A percentile compares a stretch with the other conserved stretches of the same genome.
These are phyloP conservation scores for Adansonia gregorii DNA, from an alignment of 441 rosid genomes.

Conservation along the genomic window DNA sequence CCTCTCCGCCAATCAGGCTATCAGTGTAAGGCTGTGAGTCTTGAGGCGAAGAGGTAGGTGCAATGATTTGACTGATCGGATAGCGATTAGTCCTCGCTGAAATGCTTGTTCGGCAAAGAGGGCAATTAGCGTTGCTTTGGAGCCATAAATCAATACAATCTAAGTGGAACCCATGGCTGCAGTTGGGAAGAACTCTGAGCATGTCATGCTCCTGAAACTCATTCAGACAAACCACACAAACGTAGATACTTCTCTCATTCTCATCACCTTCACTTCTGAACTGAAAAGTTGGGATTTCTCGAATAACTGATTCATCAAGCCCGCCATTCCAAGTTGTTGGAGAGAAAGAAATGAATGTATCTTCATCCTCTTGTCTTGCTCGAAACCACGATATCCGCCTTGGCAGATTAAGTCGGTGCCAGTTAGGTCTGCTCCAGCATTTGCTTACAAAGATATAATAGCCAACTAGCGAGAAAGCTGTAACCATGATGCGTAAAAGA, in stretches of 20 bases:
- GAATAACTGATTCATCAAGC: constrained; percentile 54
- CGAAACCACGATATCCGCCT: constrained; percentile 44
- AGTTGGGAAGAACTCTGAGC: constrained; percentile 62
- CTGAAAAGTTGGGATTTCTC: constrained; percentile 55
- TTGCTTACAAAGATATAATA: constrained; percentile 53
- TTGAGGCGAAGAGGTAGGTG: constrained; percentile 71
- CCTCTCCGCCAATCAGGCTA: constrained; percentile 48
- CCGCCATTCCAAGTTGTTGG: constrained; percentile 55
- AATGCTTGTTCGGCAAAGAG: constrained; percentile 65
- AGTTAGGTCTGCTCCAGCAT: constrained; percentile 48
- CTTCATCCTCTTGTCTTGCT: constrained; percentile 44
- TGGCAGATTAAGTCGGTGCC: constrained; percentile 46
- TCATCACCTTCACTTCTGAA: constrained; percentile 42
- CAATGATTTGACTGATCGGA: constrained; percentile 48
- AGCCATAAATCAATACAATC: constrained; percentile 71
- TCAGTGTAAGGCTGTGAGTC: constrained; percentile 44
- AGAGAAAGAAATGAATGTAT: constrained; percentile 58
- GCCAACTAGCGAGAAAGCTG: constrained; percentile 50
- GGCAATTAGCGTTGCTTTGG: constrained; percentile 60
- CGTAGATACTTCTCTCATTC: constrained; percentile 36
- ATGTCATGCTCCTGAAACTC: constrained; percentile 65
- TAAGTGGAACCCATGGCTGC: constrained; percentile 61
- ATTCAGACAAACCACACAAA: constrained; percentile 64
- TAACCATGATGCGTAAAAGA: constrained; percentile 44
- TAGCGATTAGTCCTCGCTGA: constrained; percentile 41